A percentile compares a stretch with the other conserved stretches of the same genome.
Conservation (phyloP, 2,329 filamentous ascomycete species). For the Aureobasidium subglaciale region DNA sequence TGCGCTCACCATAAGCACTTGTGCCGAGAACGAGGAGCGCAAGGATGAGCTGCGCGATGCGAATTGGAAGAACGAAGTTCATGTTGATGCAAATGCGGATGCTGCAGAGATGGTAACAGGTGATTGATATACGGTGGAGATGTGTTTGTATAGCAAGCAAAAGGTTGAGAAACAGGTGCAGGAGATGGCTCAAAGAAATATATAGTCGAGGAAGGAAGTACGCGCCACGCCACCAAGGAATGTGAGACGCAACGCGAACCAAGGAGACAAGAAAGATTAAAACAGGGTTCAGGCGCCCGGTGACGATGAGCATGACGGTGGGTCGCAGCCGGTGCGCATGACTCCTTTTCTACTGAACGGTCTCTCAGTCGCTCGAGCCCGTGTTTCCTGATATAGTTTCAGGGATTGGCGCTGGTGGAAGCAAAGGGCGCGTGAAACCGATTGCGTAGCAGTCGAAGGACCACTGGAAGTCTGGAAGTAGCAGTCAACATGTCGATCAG, state of each 20-base stretch:
- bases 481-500: background rate
- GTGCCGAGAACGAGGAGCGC: conserved; percentile 69
- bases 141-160: background rate
- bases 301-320: conserved; percentile 1
- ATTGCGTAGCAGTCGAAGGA: conserved; percentile 2
- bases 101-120: background rate
- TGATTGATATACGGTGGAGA: background rate
- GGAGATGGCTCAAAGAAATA: conserved; percentile 1
- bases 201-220: conserved; percentile 2
- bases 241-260: conserved; percentile 2
- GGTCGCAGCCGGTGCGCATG: background rate
- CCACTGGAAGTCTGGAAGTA: too few relatives aligned
- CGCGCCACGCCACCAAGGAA: conserved; percentile 10
- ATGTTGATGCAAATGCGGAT: background rate
- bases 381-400: background rate
- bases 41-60: conserved; percentile 60
- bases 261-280: background rate
- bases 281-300: conserved; percentile 2
- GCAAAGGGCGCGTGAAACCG: conserved; percentile 5
- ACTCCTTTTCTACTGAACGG: background rate
- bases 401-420: background rate
- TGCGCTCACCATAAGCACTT: conserved; percentile 59
- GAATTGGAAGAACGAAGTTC: conserved; percentile 33
- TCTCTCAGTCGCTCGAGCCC: background rate
- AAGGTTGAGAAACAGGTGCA: background rate